A percentile compares a stretch with the other conserved stretches of the same genome.
These are phyloP conservation scores for Xylaria sp. DNA, from an alignment of 495 filamentous ascomycete genomes.

Conservation along the genomic window DNA sequence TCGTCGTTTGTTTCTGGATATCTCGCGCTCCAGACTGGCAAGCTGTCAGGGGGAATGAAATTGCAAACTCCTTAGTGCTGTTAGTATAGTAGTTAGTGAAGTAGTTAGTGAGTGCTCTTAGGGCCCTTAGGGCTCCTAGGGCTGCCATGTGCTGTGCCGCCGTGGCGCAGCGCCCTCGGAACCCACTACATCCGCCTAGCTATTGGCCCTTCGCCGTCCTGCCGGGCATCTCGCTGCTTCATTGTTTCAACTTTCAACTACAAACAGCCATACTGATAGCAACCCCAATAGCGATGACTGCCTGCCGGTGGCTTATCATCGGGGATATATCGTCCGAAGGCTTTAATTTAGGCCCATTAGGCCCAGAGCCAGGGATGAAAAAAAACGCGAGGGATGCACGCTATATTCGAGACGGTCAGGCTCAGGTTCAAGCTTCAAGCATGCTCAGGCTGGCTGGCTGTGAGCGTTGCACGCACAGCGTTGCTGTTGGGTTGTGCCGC, in stretches of 20 bases:
- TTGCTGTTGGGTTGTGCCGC: constrained; percentile 16
- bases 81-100: too few relatives aligned
- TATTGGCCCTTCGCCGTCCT: not conserved
- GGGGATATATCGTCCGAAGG: constrained; percentile 16
- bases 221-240: not conserved
- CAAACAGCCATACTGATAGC: too few relatives aligned
- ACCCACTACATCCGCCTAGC: constrained; percentile 18
- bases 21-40: constrained; percentile 12
- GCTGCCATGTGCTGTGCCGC: not conserved
- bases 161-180: constrained; percentile 21
- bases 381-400: too few relatives aligned
- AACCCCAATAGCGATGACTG: not conserved
- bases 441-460: not conserved
- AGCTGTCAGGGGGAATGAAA: not conserved
- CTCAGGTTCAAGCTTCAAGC: too few relatives aligned
- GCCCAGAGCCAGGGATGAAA: not conserved
- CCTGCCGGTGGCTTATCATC: constrained; percentile 21
- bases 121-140: too few relatives aligned
- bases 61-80: not conserved
- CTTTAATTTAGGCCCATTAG: too few relatives aligned
- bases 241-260: constrained; percentile 24
- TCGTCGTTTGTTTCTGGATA: constrained; percentile 16
- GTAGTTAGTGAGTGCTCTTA: too few relatives aligned
- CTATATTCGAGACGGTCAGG: not conserved
- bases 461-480: not conserved